Conservation (phyloP, 106 monocot species). For the Cymbidium sinense region DNA sequence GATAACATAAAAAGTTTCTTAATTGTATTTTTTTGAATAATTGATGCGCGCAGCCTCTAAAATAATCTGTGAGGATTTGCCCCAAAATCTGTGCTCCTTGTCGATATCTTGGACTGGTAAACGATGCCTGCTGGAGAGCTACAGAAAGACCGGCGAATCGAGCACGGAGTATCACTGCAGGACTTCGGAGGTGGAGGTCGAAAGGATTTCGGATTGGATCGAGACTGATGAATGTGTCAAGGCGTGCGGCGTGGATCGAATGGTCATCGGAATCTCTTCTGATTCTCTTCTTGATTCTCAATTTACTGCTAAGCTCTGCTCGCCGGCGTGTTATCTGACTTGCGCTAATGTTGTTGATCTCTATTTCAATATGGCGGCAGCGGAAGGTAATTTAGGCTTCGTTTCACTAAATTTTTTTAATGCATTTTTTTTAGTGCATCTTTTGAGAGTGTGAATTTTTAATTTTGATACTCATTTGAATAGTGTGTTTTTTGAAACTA, state of each 20-base stretch:
- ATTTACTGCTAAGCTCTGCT: constrained; percentile 50
- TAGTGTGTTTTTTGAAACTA: too few relatives aligned
- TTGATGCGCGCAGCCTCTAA: constrained; percentile 16
- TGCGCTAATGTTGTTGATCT: constrained; percentile 81
- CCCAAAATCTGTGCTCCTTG: constrained; percentile 60
- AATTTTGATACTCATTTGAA: too few relatives aligned
- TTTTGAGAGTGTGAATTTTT: too few relatives aligned
- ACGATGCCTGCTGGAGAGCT: constrained; percentile 71
- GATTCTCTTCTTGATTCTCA: constrained; percentile 42
- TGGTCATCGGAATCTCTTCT: constrained; percentile 56
- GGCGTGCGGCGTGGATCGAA: constrained; percentile 51
- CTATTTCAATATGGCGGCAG: constrained; percentile 74
- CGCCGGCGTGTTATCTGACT: constrained; percentile 33
- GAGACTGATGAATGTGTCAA: constrained; percentile 65
- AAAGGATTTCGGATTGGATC: constrained; percentile 40
- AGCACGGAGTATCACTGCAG: constrained; percentile 48
- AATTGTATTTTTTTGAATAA: too few relatives aligned
- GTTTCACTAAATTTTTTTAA: too few relatives aligned
- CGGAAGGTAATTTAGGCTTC: constrained; percentile 36
- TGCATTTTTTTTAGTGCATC: too few relatives aligned
- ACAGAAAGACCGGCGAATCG: neutral
- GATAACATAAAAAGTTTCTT: too few relatives aligned
- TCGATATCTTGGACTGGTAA: constrained; percentile 52
- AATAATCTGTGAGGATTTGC: constrained; percentile 63
- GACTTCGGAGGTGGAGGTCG: constrained; percentile 58